phyloP scores from a whole-genome alignment of 2,329 filamentous ascomycete species.

The Byssothecium circinans region DNA sequence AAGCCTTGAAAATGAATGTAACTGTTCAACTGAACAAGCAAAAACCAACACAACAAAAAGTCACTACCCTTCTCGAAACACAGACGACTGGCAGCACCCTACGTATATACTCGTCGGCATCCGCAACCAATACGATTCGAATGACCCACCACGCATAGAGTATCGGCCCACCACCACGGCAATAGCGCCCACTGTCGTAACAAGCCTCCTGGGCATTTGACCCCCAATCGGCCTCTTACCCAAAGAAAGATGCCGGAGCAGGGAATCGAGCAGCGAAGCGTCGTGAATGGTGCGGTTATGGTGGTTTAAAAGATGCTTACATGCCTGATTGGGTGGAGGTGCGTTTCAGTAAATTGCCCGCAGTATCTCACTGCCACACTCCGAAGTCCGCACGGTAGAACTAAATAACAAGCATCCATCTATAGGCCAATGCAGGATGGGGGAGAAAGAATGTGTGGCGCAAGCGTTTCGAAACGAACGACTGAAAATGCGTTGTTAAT shows the following conservation, averaged over 20 bases:
- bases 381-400: constrained; percentile 11
- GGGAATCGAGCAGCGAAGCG: neutral
- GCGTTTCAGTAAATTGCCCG: constrained; percentile 14
- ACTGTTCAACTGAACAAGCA: neutral
- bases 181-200: neutral
- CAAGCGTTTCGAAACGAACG: constrained; percentile 1
- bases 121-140: neutral
- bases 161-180: neutral
- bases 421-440: constrained; percentile 12
- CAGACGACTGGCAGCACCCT: neutral
- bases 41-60: neutral
- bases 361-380: constrained; percentile 5
- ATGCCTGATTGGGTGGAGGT: constrained; percentile 12
- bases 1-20: neutral
- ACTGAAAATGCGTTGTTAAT: neutral
- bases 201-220: neutral
- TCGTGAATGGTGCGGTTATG: neutral
- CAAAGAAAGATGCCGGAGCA: neutral
- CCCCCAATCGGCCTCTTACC: no score
- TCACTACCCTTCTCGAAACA: neutral
- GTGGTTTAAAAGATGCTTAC: constrained; percentile 4
- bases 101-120: neutral
- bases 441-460: constrained; percentile 11
- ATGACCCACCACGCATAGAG: neutral
- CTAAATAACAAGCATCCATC: neutral